A percentile compares a stretch with the other conserved stretches of the same genome.
Conservation (phyloP, 2,329 filamentous ascomycete genomes). For the Fusarium sambucinum region DNA sequence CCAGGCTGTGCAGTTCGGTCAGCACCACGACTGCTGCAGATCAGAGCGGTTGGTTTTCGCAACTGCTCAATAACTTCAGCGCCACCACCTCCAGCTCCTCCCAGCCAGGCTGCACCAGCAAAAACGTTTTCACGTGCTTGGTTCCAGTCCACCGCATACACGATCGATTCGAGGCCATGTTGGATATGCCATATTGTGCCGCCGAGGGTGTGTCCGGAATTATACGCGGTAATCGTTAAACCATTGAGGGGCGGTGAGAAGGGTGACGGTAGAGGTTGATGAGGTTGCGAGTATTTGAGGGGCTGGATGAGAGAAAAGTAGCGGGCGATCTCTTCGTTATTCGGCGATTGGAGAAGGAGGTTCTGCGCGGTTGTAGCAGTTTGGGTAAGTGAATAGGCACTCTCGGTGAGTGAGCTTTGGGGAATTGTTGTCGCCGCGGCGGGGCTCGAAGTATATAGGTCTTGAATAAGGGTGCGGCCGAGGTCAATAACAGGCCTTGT, state of each 20-base stretch:
- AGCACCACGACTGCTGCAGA: slow-evolving; percentile 89
- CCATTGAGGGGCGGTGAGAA: slow-evolving; percentile 91
- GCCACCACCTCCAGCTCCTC: slow-evolving; percentile 81
- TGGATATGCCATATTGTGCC: slow-evolving; percentile 99
- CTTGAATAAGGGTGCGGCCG: slow-evolving; percentile 89
- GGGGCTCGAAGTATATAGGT: slow-evolving; percentile 90
- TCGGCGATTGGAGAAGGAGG: slow-evolving; percentile 77
- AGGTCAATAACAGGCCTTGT: slow-evolving; percentile 94
- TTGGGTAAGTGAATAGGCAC: slow-evolving; percentile 66
- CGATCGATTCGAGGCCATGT: slow-evolving; percentile 94
- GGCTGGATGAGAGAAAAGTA: slow-evolving; percentile 94
- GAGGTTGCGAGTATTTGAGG: slow-evolving; percentile 96
- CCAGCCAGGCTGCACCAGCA: slow-evolving; percentile 92
- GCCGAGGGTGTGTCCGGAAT: slow-evolving; percentile 93
- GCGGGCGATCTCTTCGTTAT: slow-evolving; percentile 86
- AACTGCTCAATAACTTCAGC: slow-evolving; percentile 94
- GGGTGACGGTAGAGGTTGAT: slow-evolving; percentile 86
- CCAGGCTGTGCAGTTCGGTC: slow-evolving; percentile 77
- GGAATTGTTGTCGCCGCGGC: slow-evolving; percentile 88
- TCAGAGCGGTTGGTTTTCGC: slow-evolving; percentile 90
- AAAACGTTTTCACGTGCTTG: slow-evolving; percentile 96
- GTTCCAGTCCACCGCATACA: slow-evolving; percentile 98
- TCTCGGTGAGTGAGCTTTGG: slow-evolving; percentile 75
- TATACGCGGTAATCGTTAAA: slow-evolving; percentile 95
- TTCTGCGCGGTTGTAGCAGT: slow-evolving; percentile 63